A percentile compares a stretch with the other conserved stretches of the same genome.
Evolutionary conservation across 1,284 basidiomycete species (phyloP).

Genomic region (Moniliella sp.): DNA sequence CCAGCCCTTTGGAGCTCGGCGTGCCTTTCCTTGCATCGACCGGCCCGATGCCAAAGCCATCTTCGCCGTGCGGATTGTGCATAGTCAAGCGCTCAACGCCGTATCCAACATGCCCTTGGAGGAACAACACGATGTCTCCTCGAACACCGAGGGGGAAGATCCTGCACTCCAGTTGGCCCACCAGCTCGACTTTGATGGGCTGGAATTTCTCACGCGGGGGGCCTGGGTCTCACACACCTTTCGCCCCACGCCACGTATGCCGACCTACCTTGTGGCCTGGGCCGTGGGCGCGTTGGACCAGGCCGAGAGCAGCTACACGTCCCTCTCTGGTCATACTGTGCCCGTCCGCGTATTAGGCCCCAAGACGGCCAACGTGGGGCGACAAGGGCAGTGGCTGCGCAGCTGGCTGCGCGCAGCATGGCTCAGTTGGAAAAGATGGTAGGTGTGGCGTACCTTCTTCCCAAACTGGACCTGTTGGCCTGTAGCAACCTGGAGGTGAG

Average conservation of each 20-base stretch:
- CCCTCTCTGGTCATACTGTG: slow-evolving; percentile 55
- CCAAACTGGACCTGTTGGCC: slow-evolving; percentile 43
- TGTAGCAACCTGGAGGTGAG: slow-evolving; percentile 61
- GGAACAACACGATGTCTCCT: too few relatives aligned
- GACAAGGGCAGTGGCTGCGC: slow-evolving; percentile 63
- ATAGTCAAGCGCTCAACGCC: too few relatives aligned
- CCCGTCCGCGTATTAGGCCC: slow-evolving; percentile 68
- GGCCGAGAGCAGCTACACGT: slow-evolving; percentile 54
- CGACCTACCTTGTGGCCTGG: slow-evolving; percentile 75
- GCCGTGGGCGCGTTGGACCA: slow-evolving; percentile 62
- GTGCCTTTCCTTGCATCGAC: too few relatives aligned
- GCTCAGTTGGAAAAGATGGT: slow-evolving; percentile 79
- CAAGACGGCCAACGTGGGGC: slow-evolving; percentile 59
- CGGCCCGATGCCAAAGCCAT: too few relatives aligned
- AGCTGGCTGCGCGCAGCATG: slow-evolving; percentile 56
- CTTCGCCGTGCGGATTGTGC: too few relatives aligned
- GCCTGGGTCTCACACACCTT: slow-evolving; percentile 35
- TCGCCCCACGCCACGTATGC: slow-evolving; percentile 43
- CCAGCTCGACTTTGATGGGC: too few relatives aligned
- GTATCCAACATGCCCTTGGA: too few relatives aligned
- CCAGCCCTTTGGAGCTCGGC: too few relatives aligned
- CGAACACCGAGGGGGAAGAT: too few relatives aligned
- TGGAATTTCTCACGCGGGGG: too few relatives aligned
- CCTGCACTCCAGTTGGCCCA: too few relatives aligned
- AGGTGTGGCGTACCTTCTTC: slow-evolving; percentile 68